phyloP scores from a whole-genome alignment of 148 eudicot species.

The Dianthus caryophyllus region DNA sequence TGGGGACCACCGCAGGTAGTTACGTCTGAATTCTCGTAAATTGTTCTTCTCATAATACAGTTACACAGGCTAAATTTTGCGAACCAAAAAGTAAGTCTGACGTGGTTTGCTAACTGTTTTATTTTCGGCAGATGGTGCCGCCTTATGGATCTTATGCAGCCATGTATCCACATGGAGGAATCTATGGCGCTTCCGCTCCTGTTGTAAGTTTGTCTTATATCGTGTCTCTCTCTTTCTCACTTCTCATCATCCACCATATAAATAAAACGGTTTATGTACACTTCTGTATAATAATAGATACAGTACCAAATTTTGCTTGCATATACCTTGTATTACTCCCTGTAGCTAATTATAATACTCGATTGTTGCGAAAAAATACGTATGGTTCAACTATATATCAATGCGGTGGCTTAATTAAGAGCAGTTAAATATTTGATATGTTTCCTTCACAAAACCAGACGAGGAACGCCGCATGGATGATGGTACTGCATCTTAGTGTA shows the following conservation, averaged over 20 bases:
- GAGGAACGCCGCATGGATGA: slow-evolving; percentile 16
- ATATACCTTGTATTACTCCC: not conserved
- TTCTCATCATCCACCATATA: not conserved
- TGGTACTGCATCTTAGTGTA: slow-evolving; percentile 24
- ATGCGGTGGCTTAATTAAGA: not conserved
- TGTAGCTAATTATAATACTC: not conserved
- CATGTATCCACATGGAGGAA: slow-evolving; percentile 53
- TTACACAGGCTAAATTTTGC: not conserved
- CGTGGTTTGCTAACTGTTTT: slow-evolving; percentile 6
- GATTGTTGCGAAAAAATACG: not conserved
- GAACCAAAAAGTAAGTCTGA: too few relatives aligned
- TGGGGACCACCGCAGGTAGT: slow-evolving; percentile 51
- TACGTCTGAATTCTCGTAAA: not conserved
- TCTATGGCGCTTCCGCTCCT: slow-evolving; percentile 50
- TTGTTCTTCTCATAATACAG: not conserved
- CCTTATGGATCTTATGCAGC: slow-evolving; percentile 61
- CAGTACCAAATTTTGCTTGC: not conserved
- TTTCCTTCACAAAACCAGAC: slow-evolving; percentile 1
- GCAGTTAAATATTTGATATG: slow-evolving; percentile 12
- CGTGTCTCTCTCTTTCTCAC: not conserved
- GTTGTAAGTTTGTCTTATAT: slow-evolving; percentile 32
- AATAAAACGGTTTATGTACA: not conserved
- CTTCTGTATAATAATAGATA: not conserved
- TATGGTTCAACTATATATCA: slow-evolving; percentile 5
- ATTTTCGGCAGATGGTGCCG: slow-evolving; percentile 39